These are phyloP conservation scores for Rhododendron henanense DNA, from an alignment of 148 eudicot genomes.

Conservation along the genomic window DNA sequence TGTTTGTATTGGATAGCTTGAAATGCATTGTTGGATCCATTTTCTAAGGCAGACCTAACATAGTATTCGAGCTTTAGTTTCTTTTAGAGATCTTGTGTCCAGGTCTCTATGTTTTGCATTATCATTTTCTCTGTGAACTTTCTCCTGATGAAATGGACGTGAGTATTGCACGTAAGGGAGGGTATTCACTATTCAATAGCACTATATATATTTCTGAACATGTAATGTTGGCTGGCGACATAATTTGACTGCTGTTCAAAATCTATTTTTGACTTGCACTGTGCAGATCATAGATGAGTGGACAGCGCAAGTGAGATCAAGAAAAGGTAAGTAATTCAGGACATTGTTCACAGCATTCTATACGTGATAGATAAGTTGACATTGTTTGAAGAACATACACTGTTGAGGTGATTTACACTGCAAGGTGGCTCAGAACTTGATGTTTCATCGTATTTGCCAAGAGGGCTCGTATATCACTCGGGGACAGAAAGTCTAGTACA, in stretches of 20 bases:
- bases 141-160: not conserved
- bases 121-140: not conserved
- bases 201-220: not conserved
- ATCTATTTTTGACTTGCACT: constrained; percentile 11
- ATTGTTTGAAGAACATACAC: not conserved
- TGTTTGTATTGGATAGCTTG: not conserved
- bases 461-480: not conserved
- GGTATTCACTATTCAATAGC: not conserved
- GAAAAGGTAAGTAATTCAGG: constrained; percentile 36
- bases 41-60: not conserved
- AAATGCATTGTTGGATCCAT: not conserved
- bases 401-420: not conserved
- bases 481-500: not conserved
- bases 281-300: constrained; percentile 76
- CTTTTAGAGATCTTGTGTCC: not conserved
- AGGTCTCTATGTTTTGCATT: not conserved
- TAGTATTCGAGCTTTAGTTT: not conserved
- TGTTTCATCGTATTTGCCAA: not conserved
- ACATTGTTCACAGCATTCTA: not conserved
- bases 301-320: constrained; percentile 57
- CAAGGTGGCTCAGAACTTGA: constrained; percentile 3
- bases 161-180: not conserved
- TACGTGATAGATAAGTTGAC: not conserved
- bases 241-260: not conserved
- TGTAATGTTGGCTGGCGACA: not conserved